Evolutionary conservation across 2,329 filamentous ascomycete species (phyloP), one percentile per base, ranked within the genome.

Genomic region (Aspergillus fructus): DNA sequence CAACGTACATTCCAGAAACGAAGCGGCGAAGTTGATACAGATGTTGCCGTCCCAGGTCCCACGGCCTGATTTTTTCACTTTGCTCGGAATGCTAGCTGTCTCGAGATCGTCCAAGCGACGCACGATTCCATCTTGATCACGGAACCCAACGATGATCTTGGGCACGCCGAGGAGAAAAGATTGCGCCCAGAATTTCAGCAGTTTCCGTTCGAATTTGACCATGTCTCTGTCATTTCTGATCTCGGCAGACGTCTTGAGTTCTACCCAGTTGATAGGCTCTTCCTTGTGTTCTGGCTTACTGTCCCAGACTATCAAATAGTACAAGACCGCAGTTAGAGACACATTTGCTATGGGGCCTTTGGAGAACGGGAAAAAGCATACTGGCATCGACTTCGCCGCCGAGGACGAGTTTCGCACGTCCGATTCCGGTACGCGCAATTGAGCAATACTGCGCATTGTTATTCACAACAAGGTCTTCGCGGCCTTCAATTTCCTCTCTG

Each of bases 381-480:
- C 91, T 85, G 37, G 89, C 90, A 74, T 99, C 94, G 17, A 99
- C 93, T 78, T 99, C 94, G 34, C 94, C 94, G 24, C 91, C 94
- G 1, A 99, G 83, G 58, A 96, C 85, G 55, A 97, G 77, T 17
- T 83, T 81, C 1, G 85, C 83, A 48, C 85, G 85, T 2, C 93
- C 93, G 55, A 99, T 89, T 0, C 90, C 91, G 0, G 93, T 97
- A 39, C 88, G 86, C 1, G 96, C 93, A 19, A 99, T 85, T 3
- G 93, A 97, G 77, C 94, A 99, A 78, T 97, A 97, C 70, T 99
- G 94, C 1, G 90, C 89, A 68, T 92, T 86, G 72, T 97, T 99
- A 72, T 88, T 93, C 49, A 97, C 93, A 8, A 87, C 68, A 54
- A 89, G 80, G 3, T 85, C 73, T 43, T 89, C 85, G 27, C 94